Evolutionary conservation across 169 alveolate species (phyloP).

Genomic region (Eimeria falciformis): DNA sequence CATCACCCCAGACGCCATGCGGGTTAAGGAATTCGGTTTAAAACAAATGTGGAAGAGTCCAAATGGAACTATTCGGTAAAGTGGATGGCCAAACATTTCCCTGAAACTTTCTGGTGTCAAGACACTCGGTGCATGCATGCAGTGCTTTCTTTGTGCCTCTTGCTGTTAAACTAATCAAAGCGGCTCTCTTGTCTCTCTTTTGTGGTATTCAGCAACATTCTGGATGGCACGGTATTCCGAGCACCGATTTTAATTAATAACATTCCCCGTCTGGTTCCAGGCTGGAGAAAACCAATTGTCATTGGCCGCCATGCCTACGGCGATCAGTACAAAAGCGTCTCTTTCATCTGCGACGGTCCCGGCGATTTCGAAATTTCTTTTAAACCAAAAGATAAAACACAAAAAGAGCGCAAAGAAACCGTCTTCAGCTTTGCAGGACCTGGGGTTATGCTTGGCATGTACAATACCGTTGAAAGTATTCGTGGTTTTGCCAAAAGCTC

Average conservation of each 20-base stretch:
- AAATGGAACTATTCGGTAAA: conserved; percentile 95
- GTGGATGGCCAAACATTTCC: too few relatives aligned
- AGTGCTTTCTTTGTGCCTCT: too few relatives aligned
- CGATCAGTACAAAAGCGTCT: conserved; percentile 95
- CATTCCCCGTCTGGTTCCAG: conserved; percentile 94
- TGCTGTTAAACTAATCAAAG: neutral
- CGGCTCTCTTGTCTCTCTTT: conserved; percentile 75
- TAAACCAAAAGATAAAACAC: neutral
- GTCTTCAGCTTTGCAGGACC: conserved; percentile 73
- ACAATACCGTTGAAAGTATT: conserved; percentile 94
- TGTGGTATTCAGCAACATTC: conserved; percentile 83
- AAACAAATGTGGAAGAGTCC: conserved; percentile 97
- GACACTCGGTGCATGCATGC: too few relatives aligned
- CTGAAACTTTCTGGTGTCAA: too few relatives aligned
- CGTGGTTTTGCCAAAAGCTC: conserved; percentile 94
- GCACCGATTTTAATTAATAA: conserved; percentile 95
- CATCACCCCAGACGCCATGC: conserved; percentile 97
- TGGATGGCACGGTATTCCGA: conserved; percentile 97
- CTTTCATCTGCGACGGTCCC: conserved; percentile 78
- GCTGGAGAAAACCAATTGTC: conserved; percentile 92
- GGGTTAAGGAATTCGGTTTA: conserved; percentile 94
- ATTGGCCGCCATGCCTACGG: conserved; percentile 98
- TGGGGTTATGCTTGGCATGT: conserved; percentile 95
- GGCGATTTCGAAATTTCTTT: conserved; percentile 74
- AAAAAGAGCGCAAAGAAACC: conserved; percentile 6